These are phyloP conservation scores for Fusarium albidum DNA, from an alignment of 2,329 filamentous ascomycete genomes.

Conservation along the genomic window DNA sequence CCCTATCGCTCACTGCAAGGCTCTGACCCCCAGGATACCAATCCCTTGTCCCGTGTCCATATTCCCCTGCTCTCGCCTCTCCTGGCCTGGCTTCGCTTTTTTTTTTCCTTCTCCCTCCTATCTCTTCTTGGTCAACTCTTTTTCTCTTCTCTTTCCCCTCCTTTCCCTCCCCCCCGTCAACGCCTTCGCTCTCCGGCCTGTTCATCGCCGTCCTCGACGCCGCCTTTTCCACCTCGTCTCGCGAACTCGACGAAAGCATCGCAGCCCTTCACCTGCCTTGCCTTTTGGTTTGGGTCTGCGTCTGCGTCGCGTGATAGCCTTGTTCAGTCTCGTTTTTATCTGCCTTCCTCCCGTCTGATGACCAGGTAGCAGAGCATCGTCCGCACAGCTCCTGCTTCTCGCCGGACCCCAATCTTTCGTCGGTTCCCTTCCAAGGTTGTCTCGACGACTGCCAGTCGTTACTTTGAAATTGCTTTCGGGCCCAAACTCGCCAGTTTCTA, in stretches of 20 bases:
- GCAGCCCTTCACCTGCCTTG: conserved; percentile 31
- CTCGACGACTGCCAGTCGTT: conserved; percentile 43
- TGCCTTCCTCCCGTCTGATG: conserved; percentile 35
- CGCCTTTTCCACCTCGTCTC: conserved; percentile 26
- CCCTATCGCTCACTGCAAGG: conserved; percentile 41
- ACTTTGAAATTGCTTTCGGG: conserved; percentile 38
- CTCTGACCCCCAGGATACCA: conserved; percentile 35
- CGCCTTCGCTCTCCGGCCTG: conserved; percentile 40
- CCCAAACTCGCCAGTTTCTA: conserved; percentile 26
- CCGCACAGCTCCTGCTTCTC: conserved; percentile 28
- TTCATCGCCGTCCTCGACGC: conserved; percentile 37
- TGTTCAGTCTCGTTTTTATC: conserved; percentile 28
- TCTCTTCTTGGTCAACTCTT: conserved; percentile 38
- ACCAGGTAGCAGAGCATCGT: conserved; percentile 32
- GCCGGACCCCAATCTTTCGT: conserved; percentile 39
- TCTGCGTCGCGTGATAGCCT: conserved; percentile 25
- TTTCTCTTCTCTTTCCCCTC: conserved; percentile 36
- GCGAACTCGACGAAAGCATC: conserved; percentile 35
- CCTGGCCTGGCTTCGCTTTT: conserved; percentile 37
- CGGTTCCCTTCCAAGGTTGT: conserved; percentile 36
- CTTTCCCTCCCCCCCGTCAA: conserved; percentile 39
- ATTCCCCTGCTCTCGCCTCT: conserved; percentile 41
- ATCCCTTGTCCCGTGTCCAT: conserved; percentile 42
- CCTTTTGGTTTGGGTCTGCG: conserved; percentile 22
- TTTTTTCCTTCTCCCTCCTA: conserved; percentile 37